phyloP scores from a whole-genome alignment of 805 yeast species.

The Candida argentea region DNA sequence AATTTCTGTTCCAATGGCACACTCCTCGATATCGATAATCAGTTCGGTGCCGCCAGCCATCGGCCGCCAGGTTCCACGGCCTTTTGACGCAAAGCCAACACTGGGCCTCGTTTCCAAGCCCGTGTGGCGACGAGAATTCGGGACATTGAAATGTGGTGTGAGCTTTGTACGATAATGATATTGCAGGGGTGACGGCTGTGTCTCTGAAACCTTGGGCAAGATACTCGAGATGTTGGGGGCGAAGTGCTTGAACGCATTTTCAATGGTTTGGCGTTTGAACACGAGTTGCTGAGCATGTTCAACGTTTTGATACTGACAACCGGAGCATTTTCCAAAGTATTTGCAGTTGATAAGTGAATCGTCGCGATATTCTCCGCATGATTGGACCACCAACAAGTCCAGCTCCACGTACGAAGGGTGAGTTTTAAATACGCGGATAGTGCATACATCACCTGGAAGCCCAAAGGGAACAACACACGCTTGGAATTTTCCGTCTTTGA shows the following conservation, averaged over 20 bases:
- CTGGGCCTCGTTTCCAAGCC: slow-evolving; percentile 43
- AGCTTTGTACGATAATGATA: slow-evolving; percentile 81
- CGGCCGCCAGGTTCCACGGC: slow-evolving; percentile 61
- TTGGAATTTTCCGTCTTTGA: slow-evolving; percentile 32
- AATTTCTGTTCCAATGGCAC: slow-evolving; percentile 77
- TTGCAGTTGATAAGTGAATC: slow-evolving; percentile 59
- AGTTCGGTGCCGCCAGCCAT: slow-evolving; percentile 48
- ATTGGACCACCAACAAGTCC: slow-evolving; percentile 50
- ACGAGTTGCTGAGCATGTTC: slow-evolving; percentile 63
- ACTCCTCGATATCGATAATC: slow-evolving; percentile 87
- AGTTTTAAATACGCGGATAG: slow-evolving; percentile 64
- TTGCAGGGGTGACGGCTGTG: slow-evolving; percentile 69
- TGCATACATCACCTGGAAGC: slow-evolving; percentile 74
- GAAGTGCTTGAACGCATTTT: slow-evolving; percentile 71
- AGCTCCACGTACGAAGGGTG: slow-evolving; percentile 67
- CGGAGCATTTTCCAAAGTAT: slow-evolving; percentile 89
- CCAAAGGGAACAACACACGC: slow-evolving; percentile 79
- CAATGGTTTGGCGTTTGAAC: slow-evolving; percentile 65
- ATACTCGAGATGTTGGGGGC: slow-evolving; percentile 44
- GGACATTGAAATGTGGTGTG: slow-evolving; percentile 90
- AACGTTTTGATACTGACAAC: slow-evolving; percentile 86
- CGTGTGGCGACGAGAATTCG: slow-evolving; percentile 34
- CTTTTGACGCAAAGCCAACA: slow-evolving; percentile 84
- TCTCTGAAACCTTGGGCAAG: slow-evolving; percentile 53
- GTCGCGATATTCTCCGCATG: slow-evolving; percentile 29